A percentile compares a stretch with the other conserved stretches of the same genome.
These are phyloP conservation scores for Salicornia ramosissima DNA, from an alignment of 148 eudicot species.

Conservation along the genomic window DNA sequence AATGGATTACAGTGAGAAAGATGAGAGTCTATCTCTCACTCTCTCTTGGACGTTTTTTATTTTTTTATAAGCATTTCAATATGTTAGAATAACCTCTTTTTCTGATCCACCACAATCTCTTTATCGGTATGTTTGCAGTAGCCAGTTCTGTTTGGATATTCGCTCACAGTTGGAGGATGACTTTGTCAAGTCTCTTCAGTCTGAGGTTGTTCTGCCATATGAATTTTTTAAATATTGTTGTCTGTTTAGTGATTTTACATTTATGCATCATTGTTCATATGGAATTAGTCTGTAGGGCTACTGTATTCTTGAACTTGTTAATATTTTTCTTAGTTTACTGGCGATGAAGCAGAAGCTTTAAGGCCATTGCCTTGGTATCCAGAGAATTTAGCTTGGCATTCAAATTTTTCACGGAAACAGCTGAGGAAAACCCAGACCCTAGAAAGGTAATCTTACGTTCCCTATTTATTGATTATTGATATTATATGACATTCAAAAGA, in stretches of 20 bases:
- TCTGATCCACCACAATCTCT: not conserved
- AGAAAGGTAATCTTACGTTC: conserved; percentile 47
- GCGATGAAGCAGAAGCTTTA: conserved; percentile 71
- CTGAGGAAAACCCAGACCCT: conserved; percentile 86
- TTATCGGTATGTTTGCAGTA: conserved; percentile 46
- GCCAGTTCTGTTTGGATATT: conserved; percentile 74
- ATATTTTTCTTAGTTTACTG: conserved; percentile 45
- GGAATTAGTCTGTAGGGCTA: not conserved
- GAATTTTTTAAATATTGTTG: conserved; percentile 2
- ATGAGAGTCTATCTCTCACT: not conserved
- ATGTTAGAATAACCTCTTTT: not conserved
- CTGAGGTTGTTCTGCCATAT: conserved; percentile 48
- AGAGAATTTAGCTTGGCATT: conserved; percentile 95
- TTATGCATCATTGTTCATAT: not conserved
- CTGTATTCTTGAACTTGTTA: not conserved
- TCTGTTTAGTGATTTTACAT: not conserved
- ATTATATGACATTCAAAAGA: not conserved
- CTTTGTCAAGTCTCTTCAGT: conserved; percentile 72
- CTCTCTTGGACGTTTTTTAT: not conserved
- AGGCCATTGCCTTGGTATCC: conserved; percentile 95
- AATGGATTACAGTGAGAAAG: not conserved
- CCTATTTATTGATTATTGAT: not conserved
- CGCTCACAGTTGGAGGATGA: conserved; percentile 74
- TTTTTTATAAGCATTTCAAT: not conserved
- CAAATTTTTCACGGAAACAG: conserved; percentile 83